These are phyloP conservation scores for Monascus ruber DNA, from an alignment of 2,329 filamentous ascomycete genomes.

Conservation along the genomic window DNA sequence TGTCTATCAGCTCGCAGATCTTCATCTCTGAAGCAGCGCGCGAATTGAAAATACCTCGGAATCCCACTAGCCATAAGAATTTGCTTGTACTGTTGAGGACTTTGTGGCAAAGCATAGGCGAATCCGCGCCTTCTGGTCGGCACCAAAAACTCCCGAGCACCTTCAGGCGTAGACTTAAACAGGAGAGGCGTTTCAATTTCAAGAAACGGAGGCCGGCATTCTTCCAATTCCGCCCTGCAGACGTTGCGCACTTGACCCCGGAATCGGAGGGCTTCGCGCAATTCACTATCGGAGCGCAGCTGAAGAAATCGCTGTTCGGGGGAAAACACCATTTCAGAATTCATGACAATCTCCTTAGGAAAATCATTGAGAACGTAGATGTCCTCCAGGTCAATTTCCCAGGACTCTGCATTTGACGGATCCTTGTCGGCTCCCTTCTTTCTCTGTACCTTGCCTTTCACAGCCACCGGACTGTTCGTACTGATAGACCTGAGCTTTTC, in stretches of 20 bases:
- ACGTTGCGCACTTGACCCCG: constrained; percentile 50
- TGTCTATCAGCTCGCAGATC: constrained; percentile 86
- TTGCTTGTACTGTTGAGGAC: constrained; percentile 97
- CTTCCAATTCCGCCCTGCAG: constrained; percentile 44
- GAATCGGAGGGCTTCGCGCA: constrained; percentile 59
- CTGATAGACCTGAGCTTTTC: constrained; percentile 34
- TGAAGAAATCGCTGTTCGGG: constrained; percentile 71
- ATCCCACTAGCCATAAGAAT: constrained; percentile 89
- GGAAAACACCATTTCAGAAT: constrained; percentile 60
- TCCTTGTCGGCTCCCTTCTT: constrained; percentile 26
- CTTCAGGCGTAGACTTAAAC: constrained; percentile 96
- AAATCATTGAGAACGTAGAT: constrained; percentile 63
- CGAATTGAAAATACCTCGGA: constrained; percentile 77
- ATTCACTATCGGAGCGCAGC: constrained; percentile 58
- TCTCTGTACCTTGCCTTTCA: constrained; percentile 38
- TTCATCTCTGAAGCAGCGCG: constrained; percentile 89
- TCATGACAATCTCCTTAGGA: constrained; percentile 64
- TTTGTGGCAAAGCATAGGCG: constrained; percentile 88
- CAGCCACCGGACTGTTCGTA: constrained; percentile 43
- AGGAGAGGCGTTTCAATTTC: constrained; percentile 88
- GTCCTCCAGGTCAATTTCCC: constrained; percentile 52
- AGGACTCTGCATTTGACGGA: constrained; percentile 17
- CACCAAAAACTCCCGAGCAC: constrained; percentile 86
- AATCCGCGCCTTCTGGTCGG: constrained; percentile 65
- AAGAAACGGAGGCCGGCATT: constrained; percentile 45